Evolutionary conservation across 2,329 filamentous ascomycete genomes (phyloP).

Genomic region (Penicillium sp.): DNA sequence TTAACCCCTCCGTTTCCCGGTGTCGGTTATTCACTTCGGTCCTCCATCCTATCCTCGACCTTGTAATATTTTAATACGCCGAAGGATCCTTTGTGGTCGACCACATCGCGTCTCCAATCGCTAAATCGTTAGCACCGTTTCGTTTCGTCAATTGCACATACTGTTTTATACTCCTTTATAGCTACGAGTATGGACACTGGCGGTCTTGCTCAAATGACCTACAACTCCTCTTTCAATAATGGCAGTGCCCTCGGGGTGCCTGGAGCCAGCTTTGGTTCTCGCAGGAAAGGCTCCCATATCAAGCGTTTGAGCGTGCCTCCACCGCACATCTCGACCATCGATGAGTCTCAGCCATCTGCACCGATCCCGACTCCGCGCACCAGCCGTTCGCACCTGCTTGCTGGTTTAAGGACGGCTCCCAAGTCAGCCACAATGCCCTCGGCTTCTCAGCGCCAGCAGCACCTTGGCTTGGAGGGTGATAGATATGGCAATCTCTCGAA

Average conservation of each 20-base stretch:
- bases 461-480: constrained; percentile 40
- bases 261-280: constrained; percentile 71
- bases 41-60: too few relatives aligned
- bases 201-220: constrained; percentile 99
- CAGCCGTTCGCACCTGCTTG: constrained; percentile 86
- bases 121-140: too few relatives aligned
- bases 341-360: constrained; percentile 57
- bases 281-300: constrained; percentile 73
- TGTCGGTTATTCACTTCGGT: too few relatives aligned
- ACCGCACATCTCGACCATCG: constrained; percentile 61
- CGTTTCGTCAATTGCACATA: constrained; percentile 33
- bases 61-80: too few relatives aligned
- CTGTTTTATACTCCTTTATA: constrained; percentile 18
- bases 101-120: too few relatives aligned
- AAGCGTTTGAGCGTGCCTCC: constrained; percentile 78
- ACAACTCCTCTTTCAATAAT: constrained; percentile 63
- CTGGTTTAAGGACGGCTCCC: constrained; percentile 83
- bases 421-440: constrained; percentile 70
- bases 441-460: constrained; percentile 53
- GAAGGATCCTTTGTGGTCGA: too few relatives aligned
- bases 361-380: constrained; percentile 75
- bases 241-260: constrained; percentile 64
- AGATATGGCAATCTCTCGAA: constrained; percentile 36
- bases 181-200: constrained; percentile 69
- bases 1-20: too few relatives aligned